A percentile compares a stretch with the other conserved stretches of the same genome.
Conservation (phyloP, 1,139 yeast genomes). For the Pichia sp. region DNA sequence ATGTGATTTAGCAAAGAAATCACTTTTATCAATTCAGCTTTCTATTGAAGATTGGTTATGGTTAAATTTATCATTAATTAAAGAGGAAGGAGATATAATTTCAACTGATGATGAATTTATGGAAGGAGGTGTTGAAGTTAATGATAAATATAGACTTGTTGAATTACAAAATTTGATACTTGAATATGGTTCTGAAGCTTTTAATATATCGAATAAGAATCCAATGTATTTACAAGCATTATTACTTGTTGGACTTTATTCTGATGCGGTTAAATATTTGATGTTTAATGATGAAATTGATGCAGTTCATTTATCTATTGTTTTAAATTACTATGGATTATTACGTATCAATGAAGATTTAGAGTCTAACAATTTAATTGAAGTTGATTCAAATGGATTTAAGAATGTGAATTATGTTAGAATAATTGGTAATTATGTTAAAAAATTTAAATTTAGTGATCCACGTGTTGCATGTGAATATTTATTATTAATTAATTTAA, state of each 20-base stretch:
- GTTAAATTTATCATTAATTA: constrained; percentile 76
- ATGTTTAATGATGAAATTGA: constrained; percentile 69
- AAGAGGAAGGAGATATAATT: constrained; percentile 48
- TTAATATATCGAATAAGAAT: constrained; percentile 56
- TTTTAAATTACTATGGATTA: constrained; percentile 68
- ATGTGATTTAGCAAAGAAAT: constrained; percentile 72
- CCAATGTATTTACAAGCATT: constrained; percentile 75
- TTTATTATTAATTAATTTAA: constrained; percentile 61
- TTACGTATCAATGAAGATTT: constrained; percentile 38
- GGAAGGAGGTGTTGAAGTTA: constrained; percentile 34
- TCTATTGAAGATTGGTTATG: constrained; percentile 96
- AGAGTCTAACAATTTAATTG: constrained; percentile 26
- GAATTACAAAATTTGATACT: constrained; percentile 71
- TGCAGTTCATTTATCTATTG: constrained; percentile 85
- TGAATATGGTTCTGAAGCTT: constrained; percentile 67
- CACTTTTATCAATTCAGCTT: constrained; percentile 68
- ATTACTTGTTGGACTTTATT: constrained; percentile 72
- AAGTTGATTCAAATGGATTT: constrained; percentile 28
- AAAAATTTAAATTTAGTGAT: constrained; percentile 76
- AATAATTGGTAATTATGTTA: constrained; percentile 63
- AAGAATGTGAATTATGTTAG: constrained; percentile 51
- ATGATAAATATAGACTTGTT: constrained; percentile 62
- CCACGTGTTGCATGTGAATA: constrained; percentile 91
- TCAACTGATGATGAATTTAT: constrained; percentile 29
- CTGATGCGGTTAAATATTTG: constrained; percentile 68